Evolutionary conservation across 345 rosid species (phyloP).

Genomic region (Nasturtium officinale): DNA sequence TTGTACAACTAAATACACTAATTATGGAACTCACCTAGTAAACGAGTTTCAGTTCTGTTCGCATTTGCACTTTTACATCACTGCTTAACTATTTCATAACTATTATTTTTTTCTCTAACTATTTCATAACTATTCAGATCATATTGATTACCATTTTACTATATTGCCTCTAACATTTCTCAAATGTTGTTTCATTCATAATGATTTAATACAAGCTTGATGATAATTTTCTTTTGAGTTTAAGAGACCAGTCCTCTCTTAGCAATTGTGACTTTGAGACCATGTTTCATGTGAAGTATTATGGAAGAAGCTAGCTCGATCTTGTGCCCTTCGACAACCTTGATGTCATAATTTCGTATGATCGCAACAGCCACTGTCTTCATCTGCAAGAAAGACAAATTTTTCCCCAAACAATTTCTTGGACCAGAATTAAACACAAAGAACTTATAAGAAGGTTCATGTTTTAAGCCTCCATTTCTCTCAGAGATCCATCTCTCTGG

Average conservation of each 20-base stretch:
- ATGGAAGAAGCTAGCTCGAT: constrained; percentile 21
- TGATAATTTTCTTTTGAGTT: not conserved
- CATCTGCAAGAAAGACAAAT: constrained; percentile 34
- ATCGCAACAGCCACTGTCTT: constrained; percentile 29
- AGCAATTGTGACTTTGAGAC: constrained; percentile 25
- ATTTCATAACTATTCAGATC: not conserved
- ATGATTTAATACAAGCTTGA: not conserved
- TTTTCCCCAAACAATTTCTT: constrained; percentile 37
- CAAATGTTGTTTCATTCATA: not conserved
- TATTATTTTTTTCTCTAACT: no score
- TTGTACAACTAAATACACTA: no score
- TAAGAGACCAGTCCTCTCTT: constrained; percentile 25
- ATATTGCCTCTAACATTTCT: not conserved
- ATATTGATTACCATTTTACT: not conserved
- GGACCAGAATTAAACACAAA: constrained; percentile 43
- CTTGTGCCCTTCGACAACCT: constrained; percentile 28
- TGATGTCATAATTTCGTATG: constrained; percentile 31
- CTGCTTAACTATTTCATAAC: not conserved
- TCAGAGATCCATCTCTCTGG: constrained; percentile 43
- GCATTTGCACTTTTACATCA: no score
- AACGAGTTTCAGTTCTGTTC: no score
- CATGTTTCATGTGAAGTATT: constrained; percentile 37
- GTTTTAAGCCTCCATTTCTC: constrained; percentile 30
- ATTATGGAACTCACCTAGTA: no score
- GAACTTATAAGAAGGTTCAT: constrained; percentile 42